phyloP scores from a whole-genome alignment of 2,329 filamentous ascomycete genomes.

The Coniochaeta sp. region DNA sequence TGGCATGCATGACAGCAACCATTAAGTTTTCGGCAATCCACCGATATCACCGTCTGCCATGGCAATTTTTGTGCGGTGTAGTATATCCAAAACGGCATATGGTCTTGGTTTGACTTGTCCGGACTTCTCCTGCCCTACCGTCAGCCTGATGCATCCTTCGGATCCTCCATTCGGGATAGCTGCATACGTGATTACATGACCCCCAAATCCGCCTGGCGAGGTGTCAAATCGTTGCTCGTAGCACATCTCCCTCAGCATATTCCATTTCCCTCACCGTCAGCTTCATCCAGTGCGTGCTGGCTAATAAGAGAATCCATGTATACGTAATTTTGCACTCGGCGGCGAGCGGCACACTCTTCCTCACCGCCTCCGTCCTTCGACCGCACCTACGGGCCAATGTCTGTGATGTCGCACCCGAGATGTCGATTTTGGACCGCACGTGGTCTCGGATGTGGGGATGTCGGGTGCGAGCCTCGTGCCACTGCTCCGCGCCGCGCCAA shows the following conservation, averaged over 20 bases:
- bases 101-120: background rate
- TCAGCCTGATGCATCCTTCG: background rate
- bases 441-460: background rate
- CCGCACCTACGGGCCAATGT: background rate
- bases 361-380: background rate
- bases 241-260: background rate
- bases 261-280: background rate
- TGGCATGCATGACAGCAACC: too few relatives aligned
- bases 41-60: too few relatives aligned
- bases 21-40: too few relatives aligned
- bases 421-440: background rate
- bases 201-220: background rate
- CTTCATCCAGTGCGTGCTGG: background rate
- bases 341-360: background rate
- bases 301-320: too few relatives aligned
- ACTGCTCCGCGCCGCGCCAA: background rate
- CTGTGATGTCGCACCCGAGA: background rate
- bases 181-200: background rate
- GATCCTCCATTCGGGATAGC: background rate
- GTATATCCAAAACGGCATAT: background rate
- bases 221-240: too few relatives aligned
- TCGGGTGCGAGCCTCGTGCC: background rate
- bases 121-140: background rate
- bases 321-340: background rate
- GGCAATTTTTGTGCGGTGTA: too few relatives aligned